Conservation (phyloP, 129 eudicot genomes). For the Lactuca saligna region DNA sequence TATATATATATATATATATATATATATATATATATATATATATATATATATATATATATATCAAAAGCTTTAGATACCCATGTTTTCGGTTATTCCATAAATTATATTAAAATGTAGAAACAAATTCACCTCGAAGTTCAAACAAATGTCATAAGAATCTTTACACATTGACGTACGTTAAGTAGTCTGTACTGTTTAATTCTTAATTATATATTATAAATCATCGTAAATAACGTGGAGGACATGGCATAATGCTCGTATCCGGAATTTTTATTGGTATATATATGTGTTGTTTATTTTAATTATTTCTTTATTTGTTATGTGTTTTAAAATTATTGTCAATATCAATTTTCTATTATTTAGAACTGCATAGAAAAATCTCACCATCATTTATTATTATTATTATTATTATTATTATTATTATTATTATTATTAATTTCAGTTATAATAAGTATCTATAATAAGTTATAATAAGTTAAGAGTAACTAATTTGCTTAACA, state of each 20-base stretch:
- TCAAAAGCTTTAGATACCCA: background rate
- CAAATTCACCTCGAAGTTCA: background rate
- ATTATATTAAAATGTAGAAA: background rate
- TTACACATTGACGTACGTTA: slow-evolving; percentile 31
- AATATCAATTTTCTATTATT: no score
- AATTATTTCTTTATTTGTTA: background rate
- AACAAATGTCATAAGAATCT: slow-evolving; percentile 20
- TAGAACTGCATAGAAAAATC: no score
- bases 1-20: background rate
- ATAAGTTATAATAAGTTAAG: no score
- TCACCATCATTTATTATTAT: no score
- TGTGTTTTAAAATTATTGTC: background rate
- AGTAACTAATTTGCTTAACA: no score
- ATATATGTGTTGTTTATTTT: background rate
- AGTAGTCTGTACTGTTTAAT: slow-evolving; percentile 14
- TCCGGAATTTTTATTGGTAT: background rate
- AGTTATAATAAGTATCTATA: no score
- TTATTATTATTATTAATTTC: no score
- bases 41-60: background rate
- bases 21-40: background rate
- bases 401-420: no score
- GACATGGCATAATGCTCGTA: background rate
- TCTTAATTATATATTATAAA: background rate
- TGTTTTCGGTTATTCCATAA: background rate
- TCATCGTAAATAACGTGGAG: slow-evolving; percentile 32